Percentiles rank a stretch among this genome's conserved stretches.
Conservation (phyloP, 345 rosid genomes). For the Atalantia buxifolia region DNA sequence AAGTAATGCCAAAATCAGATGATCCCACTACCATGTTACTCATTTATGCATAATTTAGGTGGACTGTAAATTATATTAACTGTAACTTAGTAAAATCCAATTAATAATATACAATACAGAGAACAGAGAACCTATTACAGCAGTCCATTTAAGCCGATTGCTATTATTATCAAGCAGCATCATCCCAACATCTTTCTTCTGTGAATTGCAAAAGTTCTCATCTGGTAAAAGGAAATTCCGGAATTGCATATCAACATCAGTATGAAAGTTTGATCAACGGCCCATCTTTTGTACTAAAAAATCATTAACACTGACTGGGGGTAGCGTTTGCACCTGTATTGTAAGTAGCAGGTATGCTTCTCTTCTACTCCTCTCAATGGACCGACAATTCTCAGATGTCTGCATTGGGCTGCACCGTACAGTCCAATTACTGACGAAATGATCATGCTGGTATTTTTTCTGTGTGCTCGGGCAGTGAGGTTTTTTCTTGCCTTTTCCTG, state of each 20-base stretch:
- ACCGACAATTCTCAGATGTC: background rate
- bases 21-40: no score
- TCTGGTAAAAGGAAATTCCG: background rate
- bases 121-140: background rate
- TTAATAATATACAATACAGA: background rate
- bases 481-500: conserved; percentile 27
- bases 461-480: background rate
- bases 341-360: background rate
- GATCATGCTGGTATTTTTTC: conserved; percentile 10
- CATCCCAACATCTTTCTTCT: background rate
- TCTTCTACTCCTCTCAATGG: background rate
- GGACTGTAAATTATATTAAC: no score
- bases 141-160: background rate
- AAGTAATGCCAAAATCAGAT: no score
- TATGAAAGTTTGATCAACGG: background rate
- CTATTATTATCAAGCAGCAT: background rate
- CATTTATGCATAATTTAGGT: no score
- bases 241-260: background rate
- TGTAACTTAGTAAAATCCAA: no score
- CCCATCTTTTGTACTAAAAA: background rate
- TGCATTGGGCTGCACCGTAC: background rate
- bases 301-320: background rate
- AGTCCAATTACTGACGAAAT: background rate
- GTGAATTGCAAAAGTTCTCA: background rate
- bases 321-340: background rate